These are phyloP conservation scores for Pythium dissotocum DNA, from an alignment of 352 stramenopile species.

Conservation along the genomic window DNA sequence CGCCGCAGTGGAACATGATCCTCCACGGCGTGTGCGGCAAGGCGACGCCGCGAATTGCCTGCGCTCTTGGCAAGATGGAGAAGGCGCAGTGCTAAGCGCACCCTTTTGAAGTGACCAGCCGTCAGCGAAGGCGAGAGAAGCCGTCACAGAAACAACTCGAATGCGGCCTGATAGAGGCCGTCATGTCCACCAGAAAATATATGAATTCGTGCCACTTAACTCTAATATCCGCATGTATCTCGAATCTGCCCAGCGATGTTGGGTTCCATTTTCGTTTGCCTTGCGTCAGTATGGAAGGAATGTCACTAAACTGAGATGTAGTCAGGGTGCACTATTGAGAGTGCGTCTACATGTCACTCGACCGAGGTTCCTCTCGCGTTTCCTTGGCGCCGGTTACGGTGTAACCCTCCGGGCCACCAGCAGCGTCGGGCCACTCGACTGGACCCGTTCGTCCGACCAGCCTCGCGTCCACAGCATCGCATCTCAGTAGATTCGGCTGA, in stretches of 20 bases:
- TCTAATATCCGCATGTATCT: background rate
- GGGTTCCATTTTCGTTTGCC: too few relatives aligned
- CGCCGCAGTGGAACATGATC: slow-evolving; percentile 36
- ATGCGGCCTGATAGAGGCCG: background rate
- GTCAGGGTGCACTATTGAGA: background rate
- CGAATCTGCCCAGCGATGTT: background rate
- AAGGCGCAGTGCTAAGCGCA: background rate
- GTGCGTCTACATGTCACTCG: background rate
- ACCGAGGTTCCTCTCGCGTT: background rate
- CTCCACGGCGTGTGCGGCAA: slow-evolving; percentile 34
- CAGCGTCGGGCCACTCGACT: slow-evolving; percentile 2
- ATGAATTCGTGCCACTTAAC: background rate
- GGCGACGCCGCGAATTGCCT: slow-evolving; percentile 33
- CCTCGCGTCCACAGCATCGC: background rate
- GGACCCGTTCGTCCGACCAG: background rate
- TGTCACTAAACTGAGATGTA: background rate
- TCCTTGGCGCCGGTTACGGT: slow-evolving; percentile 9
- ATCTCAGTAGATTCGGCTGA: slow-evolving; percentile 1
- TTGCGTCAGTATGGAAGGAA: background rate
- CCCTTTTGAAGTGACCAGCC: background rate
- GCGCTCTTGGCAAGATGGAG: slow-evolving; percentile 20
- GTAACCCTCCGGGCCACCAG: background rate
- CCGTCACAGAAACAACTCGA: background rate
- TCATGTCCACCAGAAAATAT: background rate
- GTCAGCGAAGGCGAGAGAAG: background rate